Conservation (phyloP, 2,329 filamentous ascomycete species). For the Gnomoniopsis smithogilvyi region DNA sequence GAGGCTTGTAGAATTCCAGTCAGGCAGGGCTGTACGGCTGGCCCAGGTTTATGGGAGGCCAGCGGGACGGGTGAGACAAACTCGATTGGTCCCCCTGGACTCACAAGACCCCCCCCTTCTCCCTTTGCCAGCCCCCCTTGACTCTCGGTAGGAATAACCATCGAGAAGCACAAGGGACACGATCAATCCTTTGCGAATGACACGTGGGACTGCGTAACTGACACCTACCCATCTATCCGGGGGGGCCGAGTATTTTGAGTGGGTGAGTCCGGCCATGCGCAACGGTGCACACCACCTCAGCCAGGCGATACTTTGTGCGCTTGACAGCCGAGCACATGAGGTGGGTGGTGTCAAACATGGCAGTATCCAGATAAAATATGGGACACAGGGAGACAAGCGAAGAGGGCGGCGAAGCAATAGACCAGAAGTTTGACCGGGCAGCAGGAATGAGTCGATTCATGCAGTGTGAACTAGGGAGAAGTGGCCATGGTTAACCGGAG, state of each 20-base stretch:
- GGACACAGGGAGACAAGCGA: background rate
- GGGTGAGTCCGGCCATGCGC: background rate
- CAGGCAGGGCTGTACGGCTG: constrained; percentile 1
- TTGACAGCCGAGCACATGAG: background rate
- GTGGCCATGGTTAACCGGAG: background rate
- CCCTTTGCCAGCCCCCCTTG: constrained; percentile 11
- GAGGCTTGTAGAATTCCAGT: constrained; percentile 5
- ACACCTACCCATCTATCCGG: constrained; percentile 5
- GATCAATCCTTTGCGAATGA: background rate
- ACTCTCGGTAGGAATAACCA: constrained; percentile 1
- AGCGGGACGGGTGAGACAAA: constrained; percentile 11
- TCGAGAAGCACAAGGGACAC: background rate
- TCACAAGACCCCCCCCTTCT: background rate
- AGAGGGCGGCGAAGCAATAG: background rate
- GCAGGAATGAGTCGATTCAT: background rate
- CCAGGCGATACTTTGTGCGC: constrained; percentile 3
- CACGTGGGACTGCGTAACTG: constrained; percentile 2
- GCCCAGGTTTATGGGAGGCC: background rate
- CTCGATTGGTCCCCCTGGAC: background rate
- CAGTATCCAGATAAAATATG: background rate
- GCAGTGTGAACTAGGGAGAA: background rate
- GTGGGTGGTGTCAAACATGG: background rate
- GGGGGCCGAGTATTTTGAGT: background rate
- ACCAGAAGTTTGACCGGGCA: background rate
- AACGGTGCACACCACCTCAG: background rate